Evolutionary conservation across 306 rosid species (phyloP).

Genomic region (Prinsepia uniflora): DNA sequence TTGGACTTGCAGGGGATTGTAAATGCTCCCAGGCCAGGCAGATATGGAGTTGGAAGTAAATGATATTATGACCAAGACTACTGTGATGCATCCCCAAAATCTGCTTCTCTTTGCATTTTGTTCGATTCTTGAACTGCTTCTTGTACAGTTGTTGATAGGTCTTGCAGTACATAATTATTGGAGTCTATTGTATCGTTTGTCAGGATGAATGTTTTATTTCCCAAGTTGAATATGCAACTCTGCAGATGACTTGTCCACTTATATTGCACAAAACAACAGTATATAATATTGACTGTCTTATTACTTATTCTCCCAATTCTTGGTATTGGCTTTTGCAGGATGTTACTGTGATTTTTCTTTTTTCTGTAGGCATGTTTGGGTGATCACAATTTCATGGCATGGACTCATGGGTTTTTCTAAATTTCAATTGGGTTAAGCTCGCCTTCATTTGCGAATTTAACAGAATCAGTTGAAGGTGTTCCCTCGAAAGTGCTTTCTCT

Average conservation of each 20-base stretch:
- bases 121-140: background rate
- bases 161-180: background rate
- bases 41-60: background rate
- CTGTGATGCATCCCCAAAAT: background rate
- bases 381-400: too few species aligned
- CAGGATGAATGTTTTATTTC: background rate
- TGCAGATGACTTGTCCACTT: background rate
- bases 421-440: too few species aligned
- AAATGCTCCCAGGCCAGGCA: background rate
- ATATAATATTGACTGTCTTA: background rate
- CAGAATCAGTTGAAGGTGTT: too few species aligned
- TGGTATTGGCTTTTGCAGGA: too few species aligned
- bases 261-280: background rate
- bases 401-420: too few species aligned
- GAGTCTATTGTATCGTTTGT: background rate
- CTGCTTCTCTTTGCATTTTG: background rate
- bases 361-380: too few species aligned
- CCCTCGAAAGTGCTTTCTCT: too few species aligned
- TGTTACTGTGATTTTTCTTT: too few species aligned
- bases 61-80: background rate
- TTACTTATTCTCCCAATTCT: background rate
- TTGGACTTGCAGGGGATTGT: constrained; percentile 2
- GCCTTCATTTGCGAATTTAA: too few species aligned
- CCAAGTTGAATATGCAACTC: too few species aligned
- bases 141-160: constrained; percentile 15